Conservation (phyloP, 495 filamentous ascomycete genomes). For the Thermochaetoides thermophila region DNA sequence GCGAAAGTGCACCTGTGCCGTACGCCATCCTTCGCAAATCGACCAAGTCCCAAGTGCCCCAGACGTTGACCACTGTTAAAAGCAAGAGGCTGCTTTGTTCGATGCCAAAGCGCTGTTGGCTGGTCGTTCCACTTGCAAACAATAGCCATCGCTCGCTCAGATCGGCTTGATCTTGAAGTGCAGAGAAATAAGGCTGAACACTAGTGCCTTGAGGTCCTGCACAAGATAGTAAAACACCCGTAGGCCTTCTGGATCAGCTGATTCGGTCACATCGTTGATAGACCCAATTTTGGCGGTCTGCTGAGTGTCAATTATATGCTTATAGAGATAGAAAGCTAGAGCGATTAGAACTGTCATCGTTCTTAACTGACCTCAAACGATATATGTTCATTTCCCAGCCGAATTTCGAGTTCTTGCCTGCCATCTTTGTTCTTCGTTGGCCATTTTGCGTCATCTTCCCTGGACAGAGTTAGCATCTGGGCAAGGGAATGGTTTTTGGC, state of each 20-base stretch:
- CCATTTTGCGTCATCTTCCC: conserved; percentile 99
- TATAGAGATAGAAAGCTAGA: too few species aligned
- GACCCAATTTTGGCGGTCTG: conserved; percentile 98
- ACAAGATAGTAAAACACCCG: conserved; percentile 99
- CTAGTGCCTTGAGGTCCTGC: conserved; percentile 90
- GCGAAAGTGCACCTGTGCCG: too few species aligned
- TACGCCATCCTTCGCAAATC: too few species aligned
- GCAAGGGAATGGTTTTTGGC: background rate
- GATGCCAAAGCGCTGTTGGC: too few species aligned
- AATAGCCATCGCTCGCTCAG: too few species aligned
- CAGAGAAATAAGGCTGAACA: conserved; percentile 89
- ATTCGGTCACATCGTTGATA: conserved; percentile 90
- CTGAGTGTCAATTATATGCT: conserved; percentile 17
- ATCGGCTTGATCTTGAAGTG: conserved; percentile 99
- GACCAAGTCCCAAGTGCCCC: too few species aligned
- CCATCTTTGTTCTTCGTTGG: conserved; percentile 99
- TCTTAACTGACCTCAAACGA: conserved; percentile 82
- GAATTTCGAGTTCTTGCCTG: conserved; percentile 90
- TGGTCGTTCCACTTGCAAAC: too few species aligned
- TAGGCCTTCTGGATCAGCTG: conserved; percentile 87
- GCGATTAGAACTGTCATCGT: too few species aligned
- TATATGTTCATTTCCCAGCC: conserved; percentile 89
- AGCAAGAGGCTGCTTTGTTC: too few species aligned
- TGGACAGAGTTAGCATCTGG: conserved; percentile 26
- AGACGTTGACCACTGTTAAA: too few species aligned